A percentile compares a stretch with the other conserved stretches of the same genome.
These are phyloP conservation scores for Phytophthora vignae DNA, from an alignment of 352 stramenopile species.

Conservation along the genomic window DNA sequence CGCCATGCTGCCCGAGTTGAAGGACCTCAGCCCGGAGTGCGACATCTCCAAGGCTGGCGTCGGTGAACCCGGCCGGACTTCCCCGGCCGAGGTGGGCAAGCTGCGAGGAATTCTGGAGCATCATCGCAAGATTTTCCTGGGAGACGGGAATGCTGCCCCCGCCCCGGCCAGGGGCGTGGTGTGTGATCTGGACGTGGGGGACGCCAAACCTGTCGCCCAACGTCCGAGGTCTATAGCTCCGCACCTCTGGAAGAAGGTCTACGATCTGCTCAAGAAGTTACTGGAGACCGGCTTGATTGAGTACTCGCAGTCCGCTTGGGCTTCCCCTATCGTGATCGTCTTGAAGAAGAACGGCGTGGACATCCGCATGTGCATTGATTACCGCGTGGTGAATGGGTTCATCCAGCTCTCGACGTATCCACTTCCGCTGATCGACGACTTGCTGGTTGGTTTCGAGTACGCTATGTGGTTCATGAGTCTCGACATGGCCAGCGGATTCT, in stretches of 20 bases:
- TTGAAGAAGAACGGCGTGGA: slow-evolving; percentile 11
- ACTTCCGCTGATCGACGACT: slow-evolving; percentile 7
- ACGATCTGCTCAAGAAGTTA: neutral
- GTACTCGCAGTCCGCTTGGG: neutral
- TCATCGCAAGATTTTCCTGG: slow-evolving; percentile 8
- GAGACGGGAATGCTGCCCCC: slow-evolving; percentile 13
- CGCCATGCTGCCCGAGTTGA: neutral
- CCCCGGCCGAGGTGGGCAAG: neutral
- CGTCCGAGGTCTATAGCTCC: neutral
- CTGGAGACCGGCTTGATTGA: neutral
- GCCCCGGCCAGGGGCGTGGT: slow-evolving; percentile 1
- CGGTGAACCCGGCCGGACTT: neutral
- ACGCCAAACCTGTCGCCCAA: neutral
- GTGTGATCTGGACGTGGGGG: slow-evolving; percentile 2
- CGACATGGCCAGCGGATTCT: slow-evolving; percentile 6
- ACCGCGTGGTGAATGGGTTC: neutral
- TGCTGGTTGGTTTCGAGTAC: neutral
- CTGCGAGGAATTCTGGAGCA: neutral
- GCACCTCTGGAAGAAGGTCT: neutral
- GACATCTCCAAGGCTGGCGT: slow-evolving; percentile 1
- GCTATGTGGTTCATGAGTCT: slow-evolving; percentile 5
- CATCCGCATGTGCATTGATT: slow-evolving; percentile 10
- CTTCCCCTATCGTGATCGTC: neutral
- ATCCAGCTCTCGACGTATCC: slow-evolving; percentile 6
- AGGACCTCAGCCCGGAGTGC: neutral